Conservation (phyloP, 345 rosid genomes). For the Bruguiera parviflora region DNA sequence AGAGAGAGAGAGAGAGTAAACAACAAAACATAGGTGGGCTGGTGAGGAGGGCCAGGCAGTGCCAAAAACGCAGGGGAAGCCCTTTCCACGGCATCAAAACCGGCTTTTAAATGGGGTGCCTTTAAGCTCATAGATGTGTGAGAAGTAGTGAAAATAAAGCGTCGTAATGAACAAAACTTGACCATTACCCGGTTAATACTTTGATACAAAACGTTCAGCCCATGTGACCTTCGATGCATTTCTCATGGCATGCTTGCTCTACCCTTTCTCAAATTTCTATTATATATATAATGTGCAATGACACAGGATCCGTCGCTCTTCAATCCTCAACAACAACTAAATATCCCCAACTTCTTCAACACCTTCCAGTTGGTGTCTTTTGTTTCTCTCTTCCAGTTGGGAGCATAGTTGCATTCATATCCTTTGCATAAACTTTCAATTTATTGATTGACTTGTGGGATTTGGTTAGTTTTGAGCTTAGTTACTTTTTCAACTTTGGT, state of each 20-base stretch:
- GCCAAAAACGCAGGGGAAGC: slow-evolving; percentile 55
- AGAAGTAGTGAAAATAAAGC: slow-evolving; percentile 25
- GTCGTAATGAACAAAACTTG: slow-evolving; percentile 9
- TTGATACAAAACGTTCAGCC: slow-evolving; percentile 51
- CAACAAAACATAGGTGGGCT: slow-evolving; percentile 23
- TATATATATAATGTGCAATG: slow-evolving; percentile 28
- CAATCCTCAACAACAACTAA: slow-evolving; percentile 13
- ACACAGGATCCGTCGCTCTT: slow-evolving; percentile 34
- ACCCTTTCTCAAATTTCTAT: slow-evolving; percentile 5
- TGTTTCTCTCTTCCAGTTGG: slow-evolving; percentile 5
- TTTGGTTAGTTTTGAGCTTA: slow-evolving; percentile 22
- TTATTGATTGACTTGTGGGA: background rate
- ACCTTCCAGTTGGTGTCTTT: background rate
- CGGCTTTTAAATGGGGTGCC: slow-evolving; percentile 51
- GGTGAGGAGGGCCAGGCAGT: slow-evolving; percentile 24
- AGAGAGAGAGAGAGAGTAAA: background rate
- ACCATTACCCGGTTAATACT: slow-evolving; percentile 17
- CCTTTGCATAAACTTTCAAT: background rate
- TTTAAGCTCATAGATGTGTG: slow-evolving; percentile 11
- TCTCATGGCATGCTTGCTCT: slow-evolving; percentile 41
- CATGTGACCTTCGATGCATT: slow-evolving; percentile 76
- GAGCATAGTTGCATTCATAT: background rate
- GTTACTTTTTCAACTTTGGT: background rate
- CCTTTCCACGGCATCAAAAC: slow-evolving; percentile 63
- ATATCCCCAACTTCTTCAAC: slow-evolving; percentile 7